phyloP scores from a whole-genome alignment of 2,329 filamentous ascomycete species.

The Talaromyces sp. region DNA sequence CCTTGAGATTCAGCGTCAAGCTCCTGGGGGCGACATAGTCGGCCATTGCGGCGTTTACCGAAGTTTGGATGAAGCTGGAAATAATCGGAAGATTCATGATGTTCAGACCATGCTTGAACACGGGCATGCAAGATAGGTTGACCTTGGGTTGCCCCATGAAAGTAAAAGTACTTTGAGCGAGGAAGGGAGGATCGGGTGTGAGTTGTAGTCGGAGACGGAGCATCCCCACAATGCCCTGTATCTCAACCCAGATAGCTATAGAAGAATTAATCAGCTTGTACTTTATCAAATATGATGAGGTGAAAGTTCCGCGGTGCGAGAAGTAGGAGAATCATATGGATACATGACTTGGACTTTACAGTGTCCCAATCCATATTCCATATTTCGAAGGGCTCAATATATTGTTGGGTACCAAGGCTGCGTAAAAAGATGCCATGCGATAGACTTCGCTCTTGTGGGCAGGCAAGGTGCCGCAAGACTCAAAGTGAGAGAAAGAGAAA shows the following conservation, averaged over 20 bases:
- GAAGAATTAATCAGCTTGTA: neutral
- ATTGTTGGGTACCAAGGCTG: neutral
- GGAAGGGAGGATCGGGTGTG: conserved; percentile 2
- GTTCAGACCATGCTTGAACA: conserved; percentile 1
- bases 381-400: neutral
- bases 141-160: conserved; percentile 3
- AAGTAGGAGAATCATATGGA: neutral
- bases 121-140: conserved; percentile 2
- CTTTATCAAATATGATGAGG: conserved; percentile 1
- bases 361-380: neutral
- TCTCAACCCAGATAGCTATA: conserved; percentile 1
- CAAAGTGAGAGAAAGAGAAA: neutral
- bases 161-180: conserved; percentile 1
- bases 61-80: neutral
- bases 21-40: conserved; percentile 1
- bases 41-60: conserved; percentile 1
- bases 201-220: conserved; percentile 2
- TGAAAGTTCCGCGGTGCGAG: neutral
- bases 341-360: conserved; percentile 1
- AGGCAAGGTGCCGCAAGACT: neutral
- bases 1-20: conserved; percentile 1
- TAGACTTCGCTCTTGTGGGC: neutral
- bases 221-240: conserved; percentile 1
- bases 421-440: neutral
- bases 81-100: conserved; percentile 3